Evolutionary conservation across 2,329 filamentous ascomycete species (phyloP), one percentile per base, ranked within the genome.

Genomic region (Colletotrichum euphorbiae): DNA sequence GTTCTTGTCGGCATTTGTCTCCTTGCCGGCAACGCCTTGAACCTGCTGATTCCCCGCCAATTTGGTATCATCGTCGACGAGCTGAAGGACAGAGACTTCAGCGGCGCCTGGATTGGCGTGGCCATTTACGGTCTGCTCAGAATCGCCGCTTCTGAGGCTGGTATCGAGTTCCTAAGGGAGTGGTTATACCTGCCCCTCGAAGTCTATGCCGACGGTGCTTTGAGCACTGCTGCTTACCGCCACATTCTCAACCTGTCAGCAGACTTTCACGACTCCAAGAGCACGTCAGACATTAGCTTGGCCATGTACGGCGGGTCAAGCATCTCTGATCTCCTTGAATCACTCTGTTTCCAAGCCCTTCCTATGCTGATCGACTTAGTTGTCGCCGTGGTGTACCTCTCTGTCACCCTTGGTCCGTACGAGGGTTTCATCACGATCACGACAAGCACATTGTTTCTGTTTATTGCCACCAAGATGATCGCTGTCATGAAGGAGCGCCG

Each of bases 1-100:
- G 80, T 86, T 11, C 82, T 92, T 4, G 90, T 96, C 50, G 85
- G 86, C 0, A 48, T 92, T 1, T 91, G 91, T 72, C 82, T 96
- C 21, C 77, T 94, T n/a, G 81, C 84, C 58, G 87, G 90, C 62
- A 93, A 94, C 71, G 87, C 87, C 5, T 81, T 97, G 56, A 93
- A 94, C 72, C 82, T 97, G 13, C 80, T 97, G 46, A 88, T 93
- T 36, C 93, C 93, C n/a, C 87, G 91, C 19, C 92, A 96, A 75
- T 87, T 95, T 36, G 93, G 93, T 71, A 88, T 92, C 66, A 89
- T 97, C 70, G 90, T 93, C 71, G 89, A 96, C 73, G 87, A 87
- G 69, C 80, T 97, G 21, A 84, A 69, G 21, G 67, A 69, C 13
- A 51, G 42, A 12, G 63, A 69, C 21, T 69, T 69, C 51, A 69